phyloP scores from a whole-genome alignment of 2,329 filamentous ascomycete species.

The Polychaeton citri region DNA sequence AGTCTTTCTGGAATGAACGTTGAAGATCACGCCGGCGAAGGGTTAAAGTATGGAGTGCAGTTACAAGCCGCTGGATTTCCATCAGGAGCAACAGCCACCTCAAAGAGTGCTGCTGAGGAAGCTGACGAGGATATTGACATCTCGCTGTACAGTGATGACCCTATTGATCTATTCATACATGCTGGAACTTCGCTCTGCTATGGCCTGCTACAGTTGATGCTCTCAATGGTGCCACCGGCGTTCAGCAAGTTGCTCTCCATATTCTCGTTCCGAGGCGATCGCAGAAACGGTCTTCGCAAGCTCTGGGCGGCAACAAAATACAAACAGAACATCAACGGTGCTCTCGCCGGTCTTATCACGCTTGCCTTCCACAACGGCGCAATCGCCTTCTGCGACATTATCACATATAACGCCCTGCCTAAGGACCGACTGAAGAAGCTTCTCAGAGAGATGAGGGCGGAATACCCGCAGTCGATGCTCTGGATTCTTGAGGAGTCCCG shows the following conservation, averaged over 20 bases:
- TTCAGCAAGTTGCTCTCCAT: slow-evolving; percentile 79
- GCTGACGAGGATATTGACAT: slow-evolving; percentile 41
- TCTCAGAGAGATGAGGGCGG: slow-evolving; percentile 57
- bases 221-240: slow-evolving; percentile 86
- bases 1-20: slow-evolving; percentile 7
- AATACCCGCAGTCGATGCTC: slow-evolving; percentile 69
- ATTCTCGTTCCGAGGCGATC: slow-evolving; percentile 82
- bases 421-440: slow-evolving; percentile 52
- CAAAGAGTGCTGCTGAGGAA: slow-evolving; percentile 5
- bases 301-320: slow-evolving; percentile 84
- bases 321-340: slow-evolving; percentile 73
- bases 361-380: slow-evolving; percentile 82
- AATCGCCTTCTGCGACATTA: slow-evolving; percentile 75
- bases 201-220: slow-evolving; percentile 68
- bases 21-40: slow-evolving; percentile 16
- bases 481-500: slow-evolving; percentile 85
- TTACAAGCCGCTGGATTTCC: too few species aligned
- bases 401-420: slow-evolving; percentile 58
- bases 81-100: slow-evolving; percentile 2
- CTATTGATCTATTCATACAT: slow-evolving; percentile 78
- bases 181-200: slow-evolving; percentile 83
- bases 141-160: slow-evolving; percentile 51
- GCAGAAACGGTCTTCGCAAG: slow-evolving; percentile 67
- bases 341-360: slow-evolving; percentile 67
- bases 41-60: slow-evolving; percentile 1